These are phyloP conservation scores for Pelargonium australe DNA, from an alignment of 441 rosid genomes.

Conservation along the genomic window DNA sequence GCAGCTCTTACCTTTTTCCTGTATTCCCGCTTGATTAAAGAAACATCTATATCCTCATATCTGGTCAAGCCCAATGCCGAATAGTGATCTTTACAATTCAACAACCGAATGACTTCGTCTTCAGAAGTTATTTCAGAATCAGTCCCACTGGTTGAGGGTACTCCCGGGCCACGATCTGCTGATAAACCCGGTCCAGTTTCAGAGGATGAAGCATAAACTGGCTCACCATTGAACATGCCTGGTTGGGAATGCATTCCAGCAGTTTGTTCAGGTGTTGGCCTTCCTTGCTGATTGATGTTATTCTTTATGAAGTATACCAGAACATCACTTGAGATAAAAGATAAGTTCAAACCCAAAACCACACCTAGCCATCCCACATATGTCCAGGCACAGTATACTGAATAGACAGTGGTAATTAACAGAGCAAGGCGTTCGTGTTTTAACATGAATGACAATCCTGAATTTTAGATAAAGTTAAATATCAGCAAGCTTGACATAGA, in stretches of 20 bases:
- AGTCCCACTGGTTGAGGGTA: conserved; percentile 76
- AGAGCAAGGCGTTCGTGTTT: conserved; percentile 67
- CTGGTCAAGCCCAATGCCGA: conserved; percentile 68
- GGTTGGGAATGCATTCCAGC: conserved; percentile 43
- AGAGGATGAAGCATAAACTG: conserved; percentile 47
- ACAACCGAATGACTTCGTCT: conserved; percentile 80
- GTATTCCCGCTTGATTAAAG: conserved; percentile 77
- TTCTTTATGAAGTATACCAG: conserved; percentile 68
- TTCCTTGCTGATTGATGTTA: conserved; percentile 45
- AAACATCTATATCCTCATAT: conserved; percentile 56
- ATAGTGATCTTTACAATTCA: conserved; percentile 78
- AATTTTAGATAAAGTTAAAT: conserved; percentile 17
- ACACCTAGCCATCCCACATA: conserved; percentile 85
- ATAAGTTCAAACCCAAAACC: conserved; percentile 69
- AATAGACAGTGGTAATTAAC: conserved; percentile 52
- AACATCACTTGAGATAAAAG: conserved; percentile 84
- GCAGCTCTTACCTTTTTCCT: conserved; percentile 64
- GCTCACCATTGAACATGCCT: conserved; percentile 37
- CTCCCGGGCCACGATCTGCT: conserved; percentile 65
- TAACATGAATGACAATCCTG: conserved; percentile 66
- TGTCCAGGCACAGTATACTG: conserved; percentile 69
- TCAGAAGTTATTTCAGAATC: conserved; percentile 83
- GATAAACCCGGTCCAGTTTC: conserved; percentile 55
- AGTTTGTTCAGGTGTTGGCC: conserved; percentile 41
- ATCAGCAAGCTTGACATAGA: conserved; percentile 16